Base-by-base conservation (phyloP, 2,329 filamentous ascomycete species). In the Diaporthe velutina region DNA sequence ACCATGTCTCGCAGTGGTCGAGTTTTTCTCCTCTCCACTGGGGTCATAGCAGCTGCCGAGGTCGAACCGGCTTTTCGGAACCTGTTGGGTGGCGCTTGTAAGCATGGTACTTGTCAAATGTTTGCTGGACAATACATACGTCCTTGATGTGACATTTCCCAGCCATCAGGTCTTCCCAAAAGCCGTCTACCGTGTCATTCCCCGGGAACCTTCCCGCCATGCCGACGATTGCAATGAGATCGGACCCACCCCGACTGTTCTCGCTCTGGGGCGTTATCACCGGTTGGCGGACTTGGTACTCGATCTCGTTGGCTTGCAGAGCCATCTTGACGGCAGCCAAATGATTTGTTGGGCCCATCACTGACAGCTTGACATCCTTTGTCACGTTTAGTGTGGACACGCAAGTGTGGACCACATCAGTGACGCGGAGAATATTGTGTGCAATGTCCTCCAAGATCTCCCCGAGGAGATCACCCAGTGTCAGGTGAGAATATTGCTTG, bases 11-110 rank as follows among this genome's bases (percentile, higher is more conserved):
- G 57, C 57, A 35, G 57, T 61, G 19, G 57, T 61, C 73, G 93
- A 95, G 50, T 73, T 75, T 8, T 79, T 78, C 25, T 55, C 52
- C 13, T 55, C 52, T 2, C 52, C 52, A 15, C 15, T 55, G 52
- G 52, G 33, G 25, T 55, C 52, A 55, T 55, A 55, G 57, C 57
- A 55, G 28, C 52, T 30, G 66, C 55, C n/a, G 13, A 54, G 30
- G 33, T 70, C 66, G 22, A 54, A 70, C 25, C 66, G 48, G 38
- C 38, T 38, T 45, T 54, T 33, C 15, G 66, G n/a, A 8, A 55
- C 66, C 66, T 70, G 30, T 55, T 55, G 4, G 28, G 28, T 8
- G 28, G 33, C 52, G 12, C 52, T 30, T 55, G 52, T 55, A 17
- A 55, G 52, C 12, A 55, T 30, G 1, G 5, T 30, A 33, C 3